Base-by-base conservation (phyloP, 1,284 basidiomycete species). In the Papiliotrema flavescens region DNA sequence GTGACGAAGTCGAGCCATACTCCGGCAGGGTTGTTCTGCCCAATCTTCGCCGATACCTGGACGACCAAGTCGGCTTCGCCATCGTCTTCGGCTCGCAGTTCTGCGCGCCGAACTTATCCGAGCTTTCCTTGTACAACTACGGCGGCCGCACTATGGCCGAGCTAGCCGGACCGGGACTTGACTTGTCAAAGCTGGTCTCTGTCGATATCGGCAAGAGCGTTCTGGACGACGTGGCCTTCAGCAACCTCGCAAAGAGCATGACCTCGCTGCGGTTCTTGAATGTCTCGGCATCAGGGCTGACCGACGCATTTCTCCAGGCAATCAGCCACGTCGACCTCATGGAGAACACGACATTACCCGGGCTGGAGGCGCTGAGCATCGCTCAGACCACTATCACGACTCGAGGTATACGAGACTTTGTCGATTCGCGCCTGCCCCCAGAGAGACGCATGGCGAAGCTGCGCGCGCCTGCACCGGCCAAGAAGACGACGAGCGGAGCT, bases 311-410 rank as follows among this genome's bases (percentile, higher is more conserved):
- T 47, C 37, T 72, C n/a, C 57, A 65, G 42, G 58, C 54, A 1
- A 37, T 53, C 20, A 49, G 66, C 2, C 60, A 58, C 5, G 58
- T 56, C 17, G 43, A 51, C 2, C 54, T 37, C 17, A 19, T 49
- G 3, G 51, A 57, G 0, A 35, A 57, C n/a, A 51, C 42, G 6
- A 42, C 66, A 1, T 52, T 73, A 5, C 71, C 71, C 1, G 57
- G 56, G 4, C 59, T 75, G 14, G 55, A 44, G 2, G 69, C 65
- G 0, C 53, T 75, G 41, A 64, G 57, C 4, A 56, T 74, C 4
- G 62, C 61, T 0, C 59, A 57, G 0, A 62, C 59, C 53, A 60
- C 41, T 3, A 56, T 55, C 20, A 36, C 32, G 4, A 37, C 53
- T 19, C 37, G 26, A 5, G 42, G 41, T 3, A 32, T 59, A 1